A percentile compares a stretch with the other conserved stretches of the same genome.
These are phyloP conservation scores for Ascochyta koolunga DNA, from an alignment of 2,329 filamentous ascomycete genomes.

Conservation along the genomic window DNA sequence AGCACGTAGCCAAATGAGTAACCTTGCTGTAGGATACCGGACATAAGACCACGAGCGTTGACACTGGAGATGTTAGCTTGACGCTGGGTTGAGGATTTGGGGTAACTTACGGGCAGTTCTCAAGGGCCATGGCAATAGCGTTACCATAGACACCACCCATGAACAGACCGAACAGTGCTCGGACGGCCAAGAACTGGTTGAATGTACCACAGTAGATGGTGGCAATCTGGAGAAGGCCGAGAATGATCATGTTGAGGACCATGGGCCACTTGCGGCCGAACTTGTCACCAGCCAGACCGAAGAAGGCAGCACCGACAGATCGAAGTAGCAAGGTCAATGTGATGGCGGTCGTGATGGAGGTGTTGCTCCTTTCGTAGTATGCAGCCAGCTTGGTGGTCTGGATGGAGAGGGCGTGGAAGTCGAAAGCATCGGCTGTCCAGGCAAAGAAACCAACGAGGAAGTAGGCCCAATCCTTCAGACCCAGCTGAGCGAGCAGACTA, in stretches of 20 bases:
- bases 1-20: constrained; percentile 82
- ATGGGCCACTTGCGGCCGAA: constrained; percentile 86
- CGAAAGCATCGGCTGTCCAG: constrained; percentile 84
- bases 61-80: constrained; percentile 28
- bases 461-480: constrained; percentile 73
- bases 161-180: constrained; percentile 75
- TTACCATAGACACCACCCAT: constrained; percentile 85
- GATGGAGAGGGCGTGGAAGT: constrained; percentile 81
- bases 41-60: constrained; percentile 78
- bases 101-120: constrained; percentile 67
- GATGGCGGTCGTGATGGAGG: constrained; percentile 75
- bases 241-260: constrained; percentile 77
- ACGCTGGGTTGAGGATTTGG: constrained; percentile 19
- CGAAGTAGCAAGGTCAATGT: constrained; percentile 76
- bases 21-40: constrained; percentile 81
- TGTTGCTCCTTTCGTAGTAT: constrained; percentile 66
- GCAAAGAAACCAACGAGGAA: constrained; percentile 74
- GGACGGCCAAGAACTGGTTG: constrained; percentile 74
- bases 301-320: constrained; percentile 75
- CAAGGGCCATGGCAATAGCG: constrained; percentile 77
- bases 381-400: constrained; percentile 73
- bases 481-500: constrained; percentile 69
- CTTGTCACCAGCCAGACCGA: constrained; percentile 78
- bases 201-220: constrained; percentile 80
- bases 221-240: constrained; percentile 73